Conservation (phyloP, 805 yeast species). For the Kluyveromyces siamensis region DNA sequence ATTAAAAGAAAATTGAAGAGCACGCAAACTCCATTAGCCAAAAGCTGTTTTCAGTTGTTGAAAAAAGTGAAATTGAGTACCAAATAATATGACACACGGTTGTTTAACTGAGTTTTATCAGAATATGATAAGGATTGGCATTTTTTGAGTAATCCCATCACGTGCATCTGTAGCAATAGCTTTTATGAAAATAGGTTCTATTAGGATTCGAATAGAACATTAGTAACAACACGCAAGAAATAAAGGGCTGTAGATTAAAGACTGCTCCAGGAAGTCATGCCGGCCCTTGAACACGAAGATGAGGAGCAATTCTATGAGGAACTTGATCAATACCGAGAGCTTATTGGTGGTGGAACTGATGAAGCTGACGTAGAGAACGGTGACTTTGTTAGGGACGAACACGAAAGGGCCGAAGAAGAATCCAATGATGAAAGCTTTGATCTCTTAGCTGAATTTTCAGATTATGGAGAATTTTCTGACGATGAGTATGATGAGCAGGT, state of each 20-base stretch:
- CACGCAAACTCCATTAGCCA: too few species aligned
- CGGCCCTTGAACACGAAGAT: constrained; percentile 9
- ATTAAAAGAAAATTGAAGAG: too few species aligned
- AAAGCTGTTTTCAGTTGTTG: too few species aligned
- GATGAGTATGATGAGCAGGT: constrained; percentile 33
- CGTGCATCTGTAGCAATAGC: not conserved
- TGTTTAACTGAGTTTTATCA: not conserved
- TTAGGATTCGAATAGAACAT: not conserved
- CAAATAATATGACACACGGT: too few species aligned
- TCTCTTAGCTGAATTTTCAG: constrained; percentile 29
- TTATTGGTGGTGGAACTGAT: constrained; percentile 10
- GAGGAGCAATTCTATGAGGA: constrained; percentile 24
- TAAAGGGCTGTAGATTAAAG: not conserved
- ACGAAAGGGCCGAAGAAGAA: constrained; percentile 14
- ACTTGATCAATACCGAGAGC: constrained; percentile 25
- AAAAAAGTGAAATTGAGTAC: too few species aligned
- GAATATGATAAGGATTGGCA: not conserved
- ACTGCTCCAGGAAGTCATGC: not conserved
- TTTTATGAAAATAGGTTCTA: not conserved
- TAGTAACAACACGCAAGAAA: not conserved
- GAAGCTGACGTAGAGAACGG: constrained; percentile 7
- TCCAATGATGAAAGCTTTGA: constrained; percentile 21
- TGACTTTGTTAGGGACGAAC: constrained; percentile 3
- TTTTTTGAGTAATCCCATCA: not conserved
- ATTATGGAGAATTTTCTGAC: constrained; percentile 30